phyloP scores from a whole-genome alignment of 2,329 filamentous ascomycete genomes.

The Fonsecaea monophora region DNA sequence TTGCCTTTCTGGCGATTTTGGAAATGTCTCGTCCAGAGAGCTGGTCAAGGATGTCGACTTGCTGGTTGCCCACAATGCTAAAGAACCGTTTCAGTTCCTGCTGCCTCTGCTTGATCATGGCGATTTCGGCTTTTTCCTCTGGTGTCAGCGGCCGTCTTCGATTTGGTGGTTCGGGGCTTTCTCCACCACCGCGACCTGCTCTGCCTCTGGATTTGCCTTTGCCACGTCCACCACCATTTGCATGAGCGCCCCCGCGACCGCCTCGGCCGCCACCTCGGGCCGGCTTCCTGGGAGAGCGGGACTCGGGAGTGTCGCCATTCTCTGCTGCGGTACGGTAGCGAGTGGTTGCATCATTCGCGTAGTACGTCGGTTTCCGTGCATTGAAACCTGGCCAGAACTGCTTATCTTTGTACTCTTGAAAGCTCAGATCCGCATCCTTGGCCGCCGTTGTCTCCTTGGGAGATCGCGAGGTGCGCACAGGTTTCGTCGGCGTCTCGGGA shows the following conservation, averaged over 20 bases:
- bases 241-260: constrained; percentile 40
- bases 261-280: constrained; percentile 45
- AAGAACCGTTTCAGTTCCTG: constrained; percentile 52
- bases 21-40: constrained; percentile 50
- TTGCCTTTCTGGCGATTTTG: constrained; percentile 50
- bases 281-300: constrained; percentile 35
- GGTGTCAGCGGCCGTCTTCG: constrained; percentile 40
- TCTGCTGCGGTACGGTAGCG: constrained; percentile 14
- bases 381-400: constrained; percentile 18
- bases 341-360: constrained; percentile 23
- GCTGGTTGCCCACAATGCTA: constrained; percentile 50
- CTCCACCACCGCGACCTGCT: constrained; percentile 40
- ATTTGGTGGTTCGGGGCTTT: constrained; percentile 42
- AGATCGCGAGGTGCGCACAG: constrained; percentile 4
- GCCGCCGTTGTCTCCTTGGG: background rate
- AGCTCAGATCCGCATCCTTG: background rate
- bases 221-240: constrained; percentile 40
- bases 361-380: constrained; percentile 13
- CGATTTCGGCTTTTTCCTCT: constrained; percentile 36
- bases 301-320: constrained; percentile 20
- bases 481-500: constrained; percentile 3
- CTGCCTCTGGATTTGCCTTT: constrained; percentile 43
- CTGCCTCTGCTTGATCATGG: constrained; percentile 49
- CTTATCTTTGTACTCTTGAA: constrained; percentile 13
- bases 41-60: constrained; percentile 50